Evolutionary conservation across 176 grass and related monocot genomes (phyloP).

Genomic region (Tillandsia leiboldiana): DNA sequence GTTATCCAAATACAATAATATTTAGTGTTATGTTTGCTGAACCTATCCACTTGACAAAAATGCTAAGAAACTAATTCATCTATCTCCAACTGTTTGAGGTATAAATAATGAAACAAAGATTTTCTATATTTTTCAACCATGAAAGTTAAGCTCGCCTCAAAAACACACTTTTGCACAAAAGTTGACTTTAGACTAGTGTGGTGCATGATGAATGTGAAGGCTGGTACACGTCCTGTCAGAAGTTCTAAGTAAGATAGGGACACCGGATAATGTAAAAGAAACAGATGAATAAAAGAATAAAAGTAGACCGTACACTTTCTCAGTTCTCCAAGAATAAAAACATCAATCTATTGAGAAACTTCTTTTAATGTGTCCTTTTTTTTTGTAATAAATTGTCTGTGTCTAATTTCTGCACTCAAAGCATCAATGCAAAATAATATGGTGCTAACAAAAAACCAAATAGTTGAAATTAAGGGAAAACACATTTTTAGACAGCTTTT

Average conservation of each 20-base stretch:
- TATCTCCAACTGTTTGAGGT: too few relatives aligned
- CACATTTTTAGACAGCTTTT: not conserved
- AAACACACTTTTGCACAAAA: not conserved
- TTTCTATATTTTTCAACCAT: constrained; percentile 4
- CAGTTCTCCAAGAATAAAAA: too few relatives aligned
- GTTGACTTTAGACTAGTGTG: not conserved
- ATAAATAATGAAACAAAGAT: not conserved
- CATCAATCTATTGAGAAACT: too few relatives aligned
- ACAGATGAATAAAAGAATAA: not conserved
- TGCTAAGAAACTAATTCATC: too few relatives aligned
- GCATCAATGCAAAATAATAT: not conserved
- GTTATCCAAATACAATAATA: too few relatives aligned
- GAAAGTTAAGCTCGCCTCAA: constrained; percentile 11
- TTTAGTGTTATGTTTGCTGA: too few relatives aligned
- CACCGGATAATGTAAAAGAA: not conserved
- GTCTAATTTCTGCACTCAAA: not conserved
- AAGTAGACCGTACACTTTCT: too few relatives aligned
- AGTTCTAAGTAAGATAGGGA: not conserved
- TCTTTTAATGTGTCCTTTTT: not conserved
- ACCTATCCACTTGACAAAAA: too few relatives aligned
- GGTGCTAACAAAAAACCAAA: not conserved
- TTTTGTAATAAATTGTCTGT: not conserved
- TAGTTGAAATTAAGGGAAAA: not conserved
- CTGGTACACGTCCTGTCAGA: not conserved
- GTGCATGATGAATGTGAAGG: not conserved